Percentiles rank a stretch among this genome's conserved stretches.
phyloP scores from a whole-genome alignment of 768 basidiomycete species.

The Rhodotorula diobovata region DNA sequence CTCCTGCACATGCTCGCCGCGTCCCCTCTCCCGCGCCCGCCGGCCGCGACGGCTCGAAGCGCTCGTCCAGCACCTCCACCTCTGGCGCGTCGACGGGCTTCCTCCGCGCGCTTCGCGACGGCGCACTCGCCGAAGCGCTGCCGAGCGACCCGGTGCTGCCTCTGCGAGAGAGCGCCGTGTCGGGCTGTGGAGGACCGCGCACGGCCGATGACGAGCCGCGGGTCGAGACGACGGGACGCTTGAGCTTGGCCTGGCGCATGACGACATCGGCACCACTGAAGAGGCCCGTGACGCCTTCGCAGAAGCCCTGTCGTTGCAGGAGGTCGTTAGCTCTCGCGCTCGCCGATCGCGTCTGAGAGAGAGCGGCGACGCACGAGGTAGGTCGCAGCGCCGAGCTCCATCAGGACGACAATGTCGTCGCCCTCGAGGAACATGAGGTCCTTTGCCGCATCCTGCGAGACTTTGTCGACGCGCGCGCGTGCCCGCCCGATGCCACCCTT shows the following conservation, averaged over 20 bases:
- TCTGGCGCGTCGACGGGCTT: background rate
- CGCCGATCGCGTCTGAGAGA: background rate
- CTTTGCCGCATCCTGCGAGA: slow-evolving; percentile 61
- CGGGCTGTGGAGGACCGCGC: background rate
- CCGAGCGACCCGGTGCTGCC: background rate
- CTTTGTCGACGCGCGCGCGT: slow-evolving; percentile 66
- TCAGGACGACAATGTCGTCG: slow-evolving; percentile 71
- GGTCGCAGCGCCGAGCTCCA: slow-evolving; percentile 61
- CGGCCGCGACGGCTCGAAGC: background rate
- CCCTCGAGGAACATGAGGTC: slow-evolving; percentile 86
- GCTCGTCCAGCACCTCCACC: background rate
- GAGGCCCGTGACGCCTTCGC: slow-evolving; percentile 78
- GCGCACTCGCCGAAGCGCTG: background rate
- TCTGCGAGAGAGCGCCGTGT: background rate
- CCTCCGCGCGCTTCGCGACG: too few species aligned
- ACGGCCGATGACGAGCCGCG: background rate
- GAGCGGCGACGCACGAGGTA: slow-evolving; percentile 57
- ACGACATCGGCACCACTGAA: slow-evolving; percentile 63
- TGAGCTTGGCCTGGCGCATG: slow-evolving; percentile 64
- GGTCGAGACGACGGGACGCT: slow-evolving; percentile 68
- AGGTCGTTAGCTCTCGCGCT: too few species aligned
- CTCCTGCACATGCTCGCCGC: background rate
- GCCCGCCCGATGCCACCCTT: slow-evolving; percentile 83
- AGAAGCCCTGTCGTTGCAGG: slow-evolving; percentile 79
- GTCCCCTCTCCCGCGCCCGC: background rate